Evolutionary conservation across 148 eudicot species (phyloP).

Genomic region (Agrostemma githago): DNA sequence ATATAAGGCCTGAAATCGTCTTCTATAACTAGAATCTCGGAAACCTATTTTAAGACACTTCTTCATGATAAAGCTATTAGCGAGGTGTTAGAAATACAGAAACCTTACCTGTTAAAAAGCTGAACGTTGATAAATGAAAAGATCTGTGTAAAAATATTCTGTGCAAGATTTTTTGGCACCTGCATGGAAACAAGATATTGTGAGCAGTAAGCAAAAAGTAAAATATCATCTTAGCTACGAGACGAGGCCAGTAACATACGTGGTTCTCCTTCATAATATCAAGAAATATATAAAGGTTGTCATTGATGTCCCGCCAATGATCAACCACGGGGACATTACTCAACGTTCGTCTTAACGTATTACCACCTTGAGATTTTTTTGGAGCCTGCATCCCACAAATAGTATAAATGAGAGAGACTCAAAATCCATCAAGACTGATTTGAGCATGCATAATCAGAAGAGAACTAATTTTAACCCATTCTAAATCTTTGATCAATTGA

Average conservation of each 20-base stretch:
- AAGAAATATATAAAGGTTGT: conserved; percentile 53
- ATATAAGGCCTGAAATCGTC: not conserved
- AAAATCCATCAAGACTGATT: not conserved
- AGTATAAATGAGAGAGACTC: conserved; percentile 10
- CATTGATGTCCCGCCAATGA: conserved; percentile 58
- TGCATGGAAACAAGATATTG: conserved; percentile 28
- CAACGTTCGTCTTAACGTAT: conserved; percentile 17
- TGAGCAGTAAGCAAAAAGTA: conserved; percentile 14
- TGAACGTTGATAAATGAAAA: conserved; percentile 72
- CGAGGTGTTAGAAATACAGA: conserved; percentile 3
- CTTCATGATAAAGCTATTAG: conserved; percentile 10
- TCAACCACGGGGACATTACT: conserved; percentile 28
- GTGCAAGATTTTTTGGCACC: conserved; percentile 69
- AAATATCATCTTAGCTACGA: not conserved
- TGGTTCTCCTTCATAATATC: conserved; percentile 54
- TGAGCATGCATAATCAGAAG: not conserved
- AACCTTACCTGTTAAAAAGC: conserved; percentile 72
- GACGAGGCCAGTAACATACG: conserved; percentile 38
- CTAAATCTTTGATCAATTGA: not conserved
- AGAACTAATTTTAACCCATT: not conserved
- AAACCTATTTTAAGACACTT: not conserved
- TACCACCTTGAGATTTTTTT: conserved; percentile 36
- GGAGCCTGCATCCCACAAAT: conserved; percentile 40
- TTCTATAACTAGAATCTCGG: not conserved
- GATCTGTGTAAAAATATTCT: conserved; percentile 54